phyloP scores from a whole-genome alignment of 139 green algal species.

The Chlamydomonas sp. region DNA sequence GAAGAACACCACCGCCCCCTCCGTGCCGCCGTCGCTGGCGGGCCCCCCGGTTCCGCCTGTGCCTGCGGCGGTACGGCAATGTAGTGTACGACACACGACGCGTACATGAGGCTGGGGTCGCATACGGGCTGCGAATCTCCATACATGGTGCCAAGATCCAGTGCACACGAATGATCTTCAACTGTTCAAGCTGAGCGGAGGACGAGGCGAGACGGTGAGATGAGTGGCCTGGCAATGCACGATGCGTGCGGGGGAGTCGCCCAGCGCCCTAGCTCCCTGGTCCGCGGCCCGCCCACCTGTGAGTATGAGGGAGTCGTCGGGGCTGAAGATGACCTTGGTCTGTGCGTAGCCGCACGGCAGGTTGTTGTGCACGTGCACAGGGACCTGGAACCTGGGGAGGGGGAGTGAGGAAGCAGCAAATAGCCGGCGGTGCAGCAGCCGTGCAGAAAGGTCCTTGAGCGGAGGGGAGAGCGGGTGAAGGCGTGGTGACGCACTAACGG shows the following conservation, averaged over 20 bases:
- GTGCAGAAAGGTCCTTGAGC: too few species aligned
- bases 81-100: too few species aligned
- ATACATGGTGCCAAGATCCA: too few species aligned
- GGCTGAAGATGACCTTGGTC: conserved; percentile 81
- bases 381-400: conserved; percentile 69
- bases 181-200: background rate
- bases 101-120: too few species aligned
- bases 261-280: too few species aligned
- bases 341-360: conserved; percentile 71
- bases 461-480: too few species aligned
- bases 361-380: conserved; percentile 64
- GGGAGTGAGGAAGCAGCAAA: background rate
- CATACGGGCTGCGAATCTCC: too few species aligned
- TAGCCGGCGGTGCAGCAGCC: too few species aligned
- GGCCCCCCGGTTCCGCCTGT: background rate
- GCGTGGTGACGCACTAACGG: too few species aligned
- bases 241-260: background rate
- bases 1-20: conserved; percentile 64
- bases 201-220: background rate
- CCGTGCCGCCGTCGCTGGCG: background rate
- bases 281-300: background rate
- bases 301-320: conserved; percentile 71
- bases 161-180: too few species aligned
- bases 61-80: background rate
- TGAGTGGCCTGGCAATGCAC: background rate